Evolutionary conservation across 2,329 filamentous ascomycete species (phyloP), one percentile per base, ranked within the genome.

Genomic region (Torrubiellomyces zombiae): DNA sequence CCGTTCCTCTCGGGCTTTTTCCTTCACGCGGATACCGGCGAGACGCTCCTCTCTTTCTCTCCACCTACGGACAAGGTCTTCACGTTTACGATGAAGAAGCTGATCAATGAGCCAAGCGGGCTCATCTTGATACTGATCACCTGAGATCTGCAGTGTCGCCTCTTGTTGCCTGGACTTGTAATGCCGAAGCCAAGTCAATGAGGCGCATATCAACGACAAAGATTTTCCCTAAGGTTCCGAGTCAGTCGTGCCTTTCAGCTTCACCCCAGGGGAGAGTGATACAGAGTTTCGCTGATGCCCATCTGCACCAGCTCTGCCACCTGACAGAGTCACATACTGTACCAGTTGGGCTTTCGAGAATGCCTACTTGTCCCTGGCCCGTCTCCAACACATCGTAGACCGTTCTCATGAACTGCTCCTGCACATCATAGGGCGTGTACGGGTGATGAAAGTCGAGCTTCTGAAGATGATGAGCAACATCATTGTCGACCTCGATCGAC

Each of bases 201-300:
- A 75, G 20, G 76, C 78, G 44, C 85, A 94, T 33, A 94, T 89
- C 15, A 94, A 60, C 35, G 85, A 93, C 21, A 94, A 53, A 2
- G 85, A 93, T 63, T 94, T 94, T 21, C 85, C 85, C 61, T 78
- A 33, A n/a, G n/a, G n/a, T n/a, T n/a, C n/a, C n/a, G n/a, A n/a
- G n/a, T n/a, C n/a, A n/a, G n/a, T n/a, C n/a, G n/a, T 16, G 20
- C 2, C 7, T 9, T 15, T 33, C 12, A 28, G 34, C 25, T n/a
- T n/a, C n/a, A n/a, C n/a, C n/a, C n/a, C n/a, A n/a, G n/a, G n/a
- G n/a, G n/a, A n/a, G n/a, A n/a, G n/a, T n/a, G n/a, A n/a, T n/a
- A n/a, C 20, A 24, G 25, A 7, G 9, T 14, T 13, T 14, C n/a
- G 10, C 14, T 14, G 13, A 3, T 16, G n/a, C 4, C 12, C n/a